Percentiles rank a stretch among this genome's conserved stretches.
These are phyloP conservation scores for Myochromella boudieri DNA, from an alignment of 768 basidiomycete genomes.

Conservation along the genomic window DNA sequence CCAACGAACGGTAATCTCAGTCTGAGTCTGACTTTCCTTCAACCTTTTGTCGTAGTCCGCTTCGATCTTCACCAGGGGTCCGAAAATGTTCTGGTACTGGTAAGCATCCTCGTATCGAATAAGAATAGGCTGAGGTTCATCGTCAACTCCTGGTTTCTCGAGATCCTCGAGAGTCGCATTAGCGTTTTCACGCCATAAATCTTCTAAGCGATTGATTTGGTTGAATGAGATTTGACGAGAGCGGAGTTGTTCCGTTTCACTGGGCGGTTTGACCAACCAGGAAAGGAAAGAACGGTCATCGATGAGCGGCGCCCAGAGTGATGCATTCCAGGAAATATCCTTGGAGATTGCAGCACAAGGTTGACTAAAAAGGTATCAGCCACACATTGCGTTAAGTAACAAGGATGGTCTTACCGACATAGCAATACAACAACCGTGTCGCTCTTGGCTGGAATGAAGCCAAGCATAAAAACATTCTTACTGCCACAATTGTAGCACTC, in stretches of 20 bases:
- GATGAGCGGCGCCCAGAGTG: conserved; percentile 97
- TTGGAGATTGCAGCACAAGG: conserved; percentile 96
- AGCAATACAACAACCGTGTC: conserved; percentile 98
- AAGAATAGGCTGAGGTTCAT: conserved; percentile 92
- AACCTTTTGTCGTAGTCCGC: conserved; percentile 98
- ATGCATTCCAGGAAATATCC: conserved; percentile 98
- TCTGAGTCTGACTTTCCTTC: conserved; percentile 99
- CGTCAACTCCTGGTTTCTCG: conserved; percentile 96
- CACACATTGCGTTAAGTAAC: conserved; percentile 2
- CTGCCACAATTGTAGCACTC: conserved; percentile 99
- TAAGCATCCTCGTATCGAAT: conserved; percentile 97
- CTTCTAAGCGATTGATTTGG: conserved; percentile 96
- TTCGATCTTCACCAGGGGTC: conserved; percentile 98
- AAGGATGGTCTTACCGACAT: conserved; percentile 69
- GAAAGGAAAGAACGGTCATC: conserved; percentile 99
- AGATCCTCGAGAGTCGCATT: conserved; percentile 94
- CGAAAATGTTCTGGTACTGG: conserved; percentile 99
- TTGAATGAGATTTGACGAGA: conserved; percentile 96
- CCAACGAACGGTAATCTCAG: conserved; percentile 94
- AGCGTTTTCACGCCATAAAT: conserved; percentile 96
- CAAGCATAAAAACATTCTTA: conserved; percentile 99
- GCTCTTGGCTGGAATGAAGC: conserved; percentile 98
- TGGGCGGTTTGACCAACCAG: conserved; percentile 97
- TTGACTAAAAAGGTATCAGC: conserved; percentile 57
- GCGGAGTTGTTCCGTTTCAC: conserved; percentile 92